Conservation (phyloP, 2,329 filamentous ascomycete species). For the Lasiodiplodia theobromae region DNA sequence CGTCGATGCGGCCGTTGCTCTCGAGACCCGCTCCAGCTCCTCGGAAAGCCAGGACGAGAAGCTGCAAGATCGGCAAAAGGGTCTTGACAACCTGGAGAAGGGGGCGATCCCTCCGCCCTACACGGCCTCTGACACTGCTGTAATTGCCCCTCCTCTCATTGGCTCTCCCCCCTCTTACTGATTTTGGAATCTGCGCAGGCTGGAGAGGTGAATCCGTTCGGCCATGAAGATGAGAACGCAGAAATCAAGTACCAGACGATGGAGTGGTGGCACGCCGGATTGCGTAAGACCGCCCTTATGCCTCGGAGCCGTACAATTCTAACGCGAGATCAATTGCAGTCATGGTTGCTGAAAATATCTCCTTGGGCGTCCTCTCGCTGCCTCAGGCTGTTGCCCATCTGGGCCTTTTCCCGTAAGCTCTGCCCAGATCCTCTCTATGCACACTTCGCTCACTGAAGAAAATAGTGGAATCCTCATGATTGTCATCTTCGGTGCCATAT, state of each 20-base stretch:
- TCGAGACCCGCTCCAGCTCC: conserved; percentile 28
- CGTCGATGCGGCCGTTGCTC: conserved; percentile 11
- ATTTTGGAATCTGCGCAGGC: background rate
- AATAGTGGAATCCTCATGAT: conserved; percentile 60
- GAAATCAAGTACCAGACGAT: conserved; percentile 61
- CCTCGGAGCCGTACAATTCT: conserved; percentile 32
- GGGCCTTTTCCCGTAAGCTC: conserved; percentile 58
- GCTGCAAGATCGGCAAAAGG: conserved; percentile 19
- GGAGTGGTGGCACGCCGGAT: conserved; percentile 57
- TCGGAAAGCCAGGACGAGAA: conserved; percentile 26
- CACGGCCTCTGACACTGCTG: conserved; percentile 3
- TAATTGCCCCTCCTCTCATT: conserved; percentile 7
- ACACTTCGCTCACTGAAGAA: background rate
- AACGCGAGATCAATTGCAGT: conserved; percentile 39
- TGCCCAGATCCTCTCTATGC: background rate
- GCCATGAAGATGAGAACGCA: conserved; percentile 40
- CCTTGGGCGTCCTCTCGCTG: conserved; percentile 63
- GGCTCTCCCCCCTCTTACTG: background rate
- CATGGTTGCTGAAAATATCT: conserved; percentile 67
- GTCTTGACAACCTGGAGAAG: conserved; percentile 19
- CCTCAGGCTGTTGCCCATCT: conserved; percentile 60
- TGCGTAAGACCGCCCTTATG: conserved; percentile 42
- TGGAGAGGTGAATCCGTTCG: conserved; percentile 34
- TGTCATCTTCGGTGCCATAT: conserved; percentile 59
- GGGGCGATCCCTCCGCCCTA: conserved; percentile 5